Evolutionary conservation across 768 basidiomycete genomes (phyloP), one percentile per base, ranked within the genome.

Genomic region (Pulveroboletus sp.): DNA sequence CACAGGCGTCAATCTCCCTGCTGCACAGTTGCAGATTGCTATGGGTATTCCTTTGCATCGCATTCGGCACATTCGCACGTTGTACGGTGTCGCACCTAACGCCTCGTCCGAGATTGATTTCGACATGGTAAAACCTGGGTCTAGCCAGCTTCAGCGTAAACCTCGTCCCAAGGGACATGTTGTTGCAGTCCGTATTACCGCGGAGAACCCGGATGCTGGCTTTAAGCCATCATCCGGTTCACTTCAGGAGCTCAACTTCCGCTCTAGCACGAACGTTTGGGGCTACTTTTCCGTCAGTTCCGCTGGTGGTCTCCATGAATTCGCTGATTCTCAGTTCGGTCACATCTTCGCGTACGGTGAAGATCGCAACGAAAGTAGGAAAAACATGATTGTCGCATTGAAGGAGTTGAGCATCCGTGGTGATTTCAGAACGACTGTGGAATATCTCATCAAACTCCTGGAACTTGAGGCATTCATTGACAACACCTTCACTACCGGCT

Each of bases 261-360:
- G 96, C 50, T 97, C 94, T 26, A 96, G 89, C 70, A 97, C 93
- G 39, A 99, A 99, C 55, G 96, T 99, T 39, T 99, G 96, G 96
- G 96, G 96, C 54, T 99, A 99, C 74, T 99, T 99, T 78, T 98
- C 96, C 14, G 96, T 99, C 60, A 83, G 82, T 39, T 86, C 87
- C 12, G 87, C 94, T 9, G 96, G 96, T 67, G 96, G 95, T 68
- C 81, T 99, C 47, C 96, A 99, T 71, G 94, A 99, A 70, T 98
- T 93, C 61, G 96, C 96, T 37, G 96, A 99, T 70, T 98, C 95
- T 8, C 96, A 99, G 61, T 98, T 99, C 63, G 96, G 96, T 47
- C 96, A 99, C 66, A 97, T 98, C 66, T 99, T 99, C 59, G 96
- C 95, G 15, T 97, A 97, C 60, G 96, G 96, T 46, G 89, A 94